Conservation (phyloP, 768 basidiomycete genomes). For the Boletus edulis region DNA sequence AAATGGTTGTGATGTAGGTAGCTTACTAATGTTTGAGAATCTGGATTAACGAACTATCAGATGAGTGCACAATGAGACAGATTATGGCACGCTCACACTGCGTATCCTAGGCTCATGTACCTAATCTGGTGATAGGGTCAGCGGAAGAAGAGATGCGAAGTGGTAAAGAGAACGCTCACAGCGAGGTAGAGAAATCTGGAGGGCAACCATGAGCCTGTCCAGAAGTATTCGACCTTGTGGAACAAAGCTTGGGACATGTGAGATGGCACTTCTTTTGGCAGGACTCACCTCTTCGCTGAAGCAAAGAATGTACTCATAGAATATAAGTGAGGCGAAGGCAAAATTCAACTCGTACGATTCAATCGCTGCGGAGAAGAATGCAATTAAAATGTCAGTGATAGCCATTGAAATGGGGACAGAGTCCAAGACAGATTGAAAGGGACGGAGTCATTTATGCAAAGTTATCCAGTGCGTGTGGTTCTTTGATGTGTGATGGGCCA, state of each 20-base stretch:
- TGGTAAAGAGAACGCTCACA: not conserved
- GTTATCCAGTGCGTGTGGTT: too few species aligned
- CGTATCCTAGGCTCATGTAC: slow-evolving; percentile 1
- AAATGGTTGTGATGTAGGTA: not conserved
- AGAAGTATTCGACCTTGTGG: slow-evolving; percentile 5
- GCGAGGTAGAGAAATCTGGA: slow-evolving; percentile 5
- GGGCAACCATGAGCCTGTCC: slow-evolving; percentile 3
- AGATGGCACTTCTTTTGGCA: not conserved
- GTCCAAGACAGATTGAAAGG: not conserved
- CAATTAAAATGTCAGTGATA: too few species aligned
- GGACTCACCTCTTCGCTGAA: slow-evolving; percentile 3
- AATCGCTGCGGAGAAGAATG: not conserved
- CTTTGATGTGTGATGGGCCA: too few species aligned
- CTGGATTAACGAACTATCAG: not conserved
- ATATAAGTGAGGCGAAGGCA: not conserved
- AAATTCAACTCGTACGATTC: not conserved
- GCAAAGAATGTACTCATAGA: slow-evolving; percentile 6
- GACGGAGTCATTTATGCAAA: not conserved
- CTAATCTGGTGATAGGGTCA: slow-evolving; percentile 1
- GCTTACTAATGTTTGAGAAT: not conserved
- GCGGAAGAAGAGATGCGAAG: not conserved
- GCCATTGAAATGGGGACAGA: not conserved
- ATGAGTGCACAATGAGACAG: not conserved
- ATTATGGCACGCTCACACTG: not conserved
- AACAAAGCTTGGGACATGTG: not conserved